Percentiles rank a stretch among this genome's conserved stretches.
phyloP scores from a whole-genome alignment of 2,329 filamentous ascomycete species.

The Xylaria sp. region DNA sequence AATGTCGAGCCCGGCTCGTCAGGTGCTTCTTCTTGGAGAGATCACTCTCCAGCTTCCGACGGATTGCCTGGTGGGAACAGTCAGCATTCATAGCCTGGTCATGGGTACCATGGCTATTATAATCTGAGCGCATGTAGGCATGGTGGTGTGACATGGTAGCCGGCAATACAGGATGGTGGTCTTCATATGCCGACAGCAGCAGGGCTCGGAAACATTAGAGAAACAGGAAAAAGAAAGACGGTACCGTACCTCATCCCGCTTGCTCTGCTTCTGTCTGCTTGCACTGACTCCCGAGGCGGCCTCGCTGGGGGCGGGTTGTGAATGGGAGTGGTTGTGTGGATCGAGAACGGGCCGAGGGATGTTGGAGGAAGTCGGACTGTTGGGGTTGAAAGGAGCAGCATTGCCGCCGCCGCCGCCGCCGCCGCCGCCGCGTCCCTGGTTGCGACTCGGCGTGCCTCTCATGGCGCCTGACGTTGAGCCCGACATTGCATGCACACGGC shows the following conservation, averaged over 20 bases:
- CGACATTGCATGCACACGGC: conserved; percentile 49
- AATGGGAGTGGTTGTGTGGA: conserved; percentile 40
- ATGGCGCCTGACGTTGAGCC: conserved; percentile 66
- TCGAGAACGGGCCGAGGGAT: conserved; percentile 77
- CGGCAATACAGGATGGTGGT: no score
- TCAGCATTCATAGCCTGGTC: conserved; percentile 37
- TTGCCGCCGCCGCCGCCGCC: no score
- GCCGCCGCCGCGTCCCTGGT: conserved; percentile 54
- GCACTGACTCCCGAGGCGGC: conserved; percentile 74
- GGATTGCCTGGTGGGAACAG: conserved; percentile 73
- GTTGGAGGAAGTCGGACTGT: conserved; percentile 63
- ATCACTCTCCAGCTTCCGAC: conserved; percentile 94
- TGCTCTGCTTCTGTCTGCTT: conserved; percentile 93
- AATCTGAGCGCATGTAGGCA: conserved; percentile 15
- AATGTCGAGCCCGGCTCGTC: conserved; percentile 76
- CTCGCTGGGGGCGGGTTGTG: conserved; percentile 57
- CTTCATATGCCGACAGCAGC: no score
- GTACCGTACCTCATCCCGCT: conserved; percentile 89
- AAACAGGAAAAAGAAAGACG: conserved; percentile 9
- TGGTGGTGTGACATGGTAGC: conserved; percentile 17
- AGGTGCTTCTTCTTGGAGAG: conserved; percentile 95
- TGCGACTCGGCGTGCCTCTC: conserved; percentile 69
- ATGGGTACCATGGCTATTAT: conserved; percentile 16
- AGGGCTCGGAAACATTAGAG: no score
- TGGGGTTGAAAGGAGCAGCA: conserved; percentile 54